phyloP scores from a whole-genome alignment of 2,329 filamentous ascomycete species.

The Pseudogymnoascus sp. region DNA sequence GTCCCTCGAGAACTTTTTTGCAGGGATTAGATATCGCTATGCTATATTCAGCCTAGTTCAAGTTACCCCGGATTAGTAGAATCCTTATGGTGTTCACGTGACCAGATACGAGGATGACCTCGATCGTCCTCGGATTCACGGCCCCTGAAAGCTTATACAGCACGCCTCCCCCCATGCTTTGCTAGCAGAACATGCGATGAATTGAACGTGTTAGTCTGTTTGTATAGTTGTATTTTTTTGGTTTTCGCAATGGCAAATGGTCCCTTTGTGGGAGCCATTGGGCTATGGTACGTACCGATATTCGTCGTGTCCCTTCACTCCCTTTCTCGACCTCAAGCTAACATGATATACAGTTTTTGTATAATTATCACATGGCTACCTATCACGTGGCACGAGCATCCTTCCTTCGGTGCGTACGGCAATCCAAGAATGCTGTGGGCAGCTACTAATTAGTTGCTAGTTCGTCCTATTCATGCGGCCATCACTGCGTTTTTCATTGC shows the following conservation, averaged over 20 bases:
- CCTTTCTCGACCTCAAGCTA: not conserved
- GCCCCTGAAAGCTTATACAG: not conserved
- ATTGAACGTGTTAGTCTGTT: not conserved
- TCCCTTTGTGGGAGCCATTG: constrained; percentile 2
- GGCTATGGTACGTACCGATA: constrained; percentile 1
- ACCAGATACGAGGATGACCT: not conserved
- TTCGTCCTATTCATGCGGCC: not conserved
- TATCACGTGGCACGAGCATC: constrained; percentile 6
- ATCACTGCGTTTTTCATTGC: not conserved
- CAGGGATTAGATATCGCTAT: not conserved
- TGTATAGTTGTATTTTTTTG: not conserved
- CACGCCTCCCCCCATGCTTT: not conserved
- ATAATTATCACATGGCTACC: constrained; percentile 5
- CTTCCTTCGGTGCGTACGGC: not conserved
- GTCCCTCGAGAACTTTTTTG: constrained; percentile 3
- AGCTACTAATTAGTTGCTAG: not conserved
- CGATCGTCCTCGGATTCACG: not conserved
- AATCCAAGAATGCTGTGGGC: not conserved
- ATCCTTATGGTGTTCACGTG: not conserved
- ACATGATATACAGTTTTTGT: constrained; percentile 2
- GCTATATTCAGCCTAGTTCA: not conserved
- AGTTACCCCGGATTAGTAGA: not conserved
- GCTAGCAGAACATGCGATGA: not conserved
- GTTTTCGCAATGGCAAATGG: constrained; percentile 1
- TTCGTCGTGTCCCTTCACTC: not conserved